Conservation (phyloP, 148 eudicot species). For the Cornus florida region DNA sequence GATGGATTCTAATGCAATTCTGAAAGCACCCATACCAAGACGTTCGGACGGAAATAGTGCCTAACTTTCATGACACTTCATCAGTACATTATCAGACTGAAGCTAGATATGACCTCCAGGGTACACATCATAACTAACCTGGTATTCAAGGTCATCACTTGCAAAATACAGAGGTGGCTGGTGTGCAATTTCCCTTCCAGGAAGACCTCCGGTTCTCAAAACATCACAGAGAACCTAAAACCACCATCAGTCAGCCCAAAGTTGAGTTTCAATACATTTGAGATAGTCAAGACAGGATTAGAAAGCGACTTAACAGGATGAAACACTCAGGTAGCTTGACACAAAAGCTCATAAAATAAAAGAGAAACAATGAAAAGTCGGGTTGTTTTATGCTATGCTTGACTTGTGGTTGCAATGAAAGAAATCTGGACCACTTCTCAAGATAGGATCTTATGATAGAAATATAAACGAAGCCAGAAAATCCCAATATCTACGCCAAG, state of each 20-base stretch:
- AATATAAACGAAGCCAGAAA: too few relatives aligned
- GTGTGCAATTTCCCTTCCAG: constrained; percentile 65
- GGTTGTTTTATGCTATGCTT: not conserved
- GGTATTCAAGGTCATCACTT: constrained; percentile 86
- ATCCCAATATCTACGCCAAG: too few relatives aligned
- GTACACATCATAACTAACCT: constrained; percentile 44
- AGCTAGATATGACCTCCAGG: not conserved
- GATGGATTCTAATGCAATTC: constrained; percentile 80
- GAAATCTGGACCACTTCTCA: not conserved
- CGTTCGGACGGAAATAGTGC: constrained; percentile 84
- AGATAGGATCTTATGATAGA: not conserved
- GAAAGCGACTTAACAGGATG: not conserved
- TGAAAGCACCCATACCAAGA: constrained; percentile 92
- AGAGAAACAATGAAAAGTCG: not conserved
- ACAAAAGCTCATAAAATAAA: not conserved
- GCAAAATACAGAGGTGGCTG: constrained; percentile 86
- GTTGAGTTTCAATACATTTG: not conserved
- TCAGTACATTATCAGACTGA: constrained; percentile 30
- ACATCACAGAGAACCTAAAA: constrained; percentile 89
- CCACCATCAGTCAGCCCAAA: constrained; percentile 10
- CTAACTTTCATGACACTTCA: constrained; percentile 45
- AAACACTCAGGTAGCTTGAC: not conserved
- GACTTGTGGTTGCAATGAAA: not conserved
- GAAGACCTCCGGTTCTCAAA: constrained; percentile 89
- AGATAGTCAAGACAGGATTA: not conserved